A percentile compares a stretch with the other conserved stretches of the same genome.
Evolutionary conservation across 352 stramenopile species (phyloP).

Genomic region (Aphanomyces euteiches): DNA sequence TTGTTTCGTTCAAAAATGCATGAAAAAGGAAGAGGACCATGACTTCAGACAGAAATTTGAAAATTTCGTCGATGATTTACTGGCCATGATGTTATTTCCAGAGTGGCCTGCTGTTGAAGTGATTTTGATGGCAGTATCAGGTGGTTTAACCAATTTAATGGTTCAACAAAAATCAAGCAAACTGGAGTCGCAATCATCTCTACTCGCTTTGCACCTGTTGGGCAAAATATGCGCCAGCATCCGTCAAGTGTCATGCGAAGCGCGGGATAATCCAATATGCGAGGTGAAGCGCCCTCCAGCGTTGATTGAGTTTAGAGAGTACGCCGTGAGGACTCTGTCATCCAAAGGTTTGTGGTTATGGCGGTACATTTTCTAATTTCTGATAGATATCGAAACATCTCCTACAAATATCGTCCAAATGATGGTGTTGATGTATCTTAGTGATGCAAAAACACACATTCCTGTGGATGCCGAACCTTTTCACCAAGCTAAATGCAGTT

Average conservation of each 20-base stretch:
- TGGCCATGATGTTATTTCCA: conserved; percentile 72
- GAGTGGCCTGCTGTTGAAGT: conserved; percentile 75
- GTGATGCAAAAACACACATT: conserved; percentile 16
- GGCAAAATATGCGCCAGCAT: conserved; percentile 78
- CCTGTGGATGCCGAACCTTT: conserved; percentile 50
- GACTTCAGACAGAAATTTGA: conserved; percentile 73
- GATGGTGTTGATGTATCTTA: conserved; percentile 18
- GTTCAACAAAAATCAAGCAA: conserved; percentile 57
- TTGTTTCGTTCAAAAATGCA: conserved; percentile 59
- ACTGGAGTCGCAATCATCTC: conserved; percentile 56
- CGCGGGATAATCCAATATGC: conserved; percentile 37
- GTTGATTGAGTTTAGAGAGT: conserved; percentile 47
- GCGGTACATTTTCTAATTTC: background rate
- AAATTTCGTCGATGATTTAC: conserved; percentile 79
- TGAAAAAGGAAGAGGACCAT: conserved; percentile 79
- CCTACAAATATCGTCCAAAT: background rate
- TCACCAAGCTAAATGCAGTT: conserved; percentile 35
- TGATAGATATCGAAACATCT: conserved; percentile 27
- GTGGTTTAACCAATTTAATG: conserved; percentile 57
- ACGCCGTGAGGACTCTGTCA: conserved; percentile 35
- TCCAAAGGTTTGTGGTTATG: conserved; percentile 31
- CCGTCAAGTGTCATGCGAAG: conserved; percentile 49
- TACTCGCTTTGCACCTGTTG: conserved; percentile 64
- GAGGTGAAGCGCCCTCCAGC: conserved; percentile 43
- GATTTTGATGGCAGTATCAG: conserved; percentile 71